These are phyloP conservation scores for Daldinia decipiens DNA, from an alignment of 495 filamentous ascomycete genomes.

Conservation along the genomic window DNA sequence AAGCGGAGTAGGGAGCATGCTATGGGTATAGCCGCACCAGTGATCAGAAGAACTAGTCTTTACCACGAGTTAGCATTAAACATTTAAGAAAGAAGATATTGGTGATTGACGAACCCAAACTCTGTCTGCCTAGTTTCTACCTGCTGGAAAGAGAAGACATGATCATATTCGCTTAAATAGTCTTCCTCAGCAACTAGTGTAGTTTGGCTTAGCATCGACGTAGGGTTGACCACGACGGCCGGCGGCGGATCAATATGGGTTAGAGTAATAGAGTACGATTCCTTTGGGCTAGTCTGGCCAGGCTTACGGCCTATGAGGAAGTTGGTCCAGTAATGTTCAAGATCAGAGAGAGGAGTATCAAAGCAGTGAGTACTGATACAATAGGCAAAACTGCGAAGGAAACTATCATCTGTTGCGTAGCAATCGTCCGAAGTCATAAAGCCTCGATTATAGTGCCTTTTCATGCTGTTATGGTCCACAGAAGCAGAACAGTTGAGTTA, in stretches of 20 bases:
- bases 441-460: slow-evolving; percentile 8
- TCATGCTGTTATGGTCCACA: slow-evolving; percentile 15
- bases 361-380: slow-evolving; percentile 50
- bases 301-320: slow-evolving; percentile 41
- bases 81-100: not conserved
- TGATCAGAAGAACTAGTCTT: slow-evolving; percentile 48
- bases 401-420: slow-evolving; percentile 49
- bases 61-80: slow-evolving; percentile 5
- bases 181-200: slow-evolving; percentile 38
- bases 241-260: slow-evolving; percentile 24
- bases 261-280: slow-evolving; percentile 41
- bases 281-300: slow-evolving; percentile 42
- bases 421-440: slow-evolving; percentile 48
- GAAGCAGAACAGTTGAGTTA: slow-evolving; percentile 46
- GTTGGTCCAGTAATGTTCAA: slow-evolving; percentile 50
- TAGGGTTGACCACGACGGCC: slow-evolving; percentile 15
- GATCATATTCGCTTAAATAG: slow-evolving; percentile 38
- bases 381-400: slow-evolving; percentile 51
- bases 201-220: slow-evolving; percentile 43
- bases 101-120: slow-evolving; percentile 42
- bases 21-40: slow-evolving; percentile 48
- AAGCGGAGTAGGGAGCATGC: slow-evolving; percentile 45
- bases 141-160: slow-evolving; percentile 32
- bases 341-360: slow-evolving; percentile 32
- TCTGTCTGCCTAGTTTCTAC: slow-evolving; percentile 33